Evolutionary conservation across 257 asterid species (phyloP), one percentile per base, ranked within the genome.

Genomic region (Phtheirospermum japonicum): DNA sequence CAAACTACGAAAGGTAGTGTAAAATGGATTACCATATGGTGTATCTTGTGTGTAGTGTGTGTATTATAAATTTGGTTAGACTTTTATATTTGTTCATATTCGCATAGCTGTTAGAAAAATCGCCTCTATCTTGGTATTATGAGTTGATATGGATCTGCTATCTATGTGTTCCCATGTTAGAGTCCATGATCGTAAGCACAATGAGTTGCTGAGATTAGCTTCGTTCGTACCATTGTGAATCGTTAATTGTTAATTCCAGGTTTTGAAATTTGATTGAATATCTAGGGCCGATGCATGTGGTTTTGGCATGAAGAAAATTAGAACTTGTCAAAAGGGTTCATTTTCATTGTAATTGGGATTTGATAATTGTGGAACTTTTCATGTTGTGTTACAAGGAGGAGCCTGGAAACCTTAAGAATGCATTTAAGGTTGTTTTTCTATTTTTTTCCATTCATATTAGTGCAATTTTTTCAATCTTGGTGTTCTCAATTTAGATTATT

Each of bases 1-100:
- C n/a, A n/a, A 70, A 50, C 67, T 66, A 62, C 43, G 32, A 14
- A 40, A 39, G 68, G 59, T 19, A n/a, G 65, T 59, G 70, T 73
- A 28, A 57, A 73, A 65, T 64, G 54, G 28, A 48, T 48, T 16
- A 19, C 28, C 23, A 3, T 48, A 7, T 48, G 54, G 8, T 68
- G 18, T 53, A 28, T 64, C 50, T 40, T 77, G 68, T 59, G 54
- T 77, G 67, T 59, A 66, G 13, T 31, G 12, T 63, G 59, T 72
- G 65, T 64, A 53, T 63, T 45, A 59, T 69, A 73, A 62, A 63
- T 62, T 45, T 53, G 17, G 14, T 17, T 58, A 61, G 53, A 68
- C 59, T 33, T 61, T 17, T 20, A 6, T 48, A 37, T 46, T 14
- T 56, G 31, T 36, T 43, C 52, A 12, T 36, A 28, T n/a, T n/a